Evolutionary conservation across 306 rosid species (phyloP).

Genomic region (Adenanthera pavonina): DNA sequence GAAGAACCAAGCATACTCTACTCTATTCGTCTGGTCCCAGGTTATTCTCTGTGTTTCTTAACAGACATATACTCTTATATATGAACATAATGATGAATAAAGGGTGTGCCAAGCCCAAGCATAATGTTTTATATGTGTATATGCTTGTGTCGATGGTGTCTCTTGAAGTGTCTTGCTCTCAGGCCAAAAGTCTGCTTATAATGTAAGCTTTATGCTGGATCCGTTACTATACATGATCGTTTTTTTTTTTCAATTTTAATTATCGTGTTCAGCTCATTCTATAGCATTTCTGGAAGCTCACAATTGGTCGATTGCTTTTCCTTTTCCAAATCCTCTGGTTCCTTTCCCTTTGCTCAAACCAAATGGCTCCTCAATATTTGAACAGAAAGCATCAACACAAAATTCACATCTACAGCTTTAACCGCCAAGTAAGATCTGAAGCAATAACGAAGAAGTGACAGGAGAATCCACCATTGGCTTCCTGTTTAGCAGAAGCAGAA

Average conservation of each 20-base stretch:
- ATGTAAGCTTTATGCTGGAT: slow-evolving; percentile 37
- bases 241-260: not conserved
- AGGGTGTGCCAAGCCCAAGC: not conserved
- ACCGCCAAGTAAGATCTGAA: no score
- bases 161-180: slow-evolving; percentile 8
- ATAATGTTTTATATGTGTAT: not conserved
- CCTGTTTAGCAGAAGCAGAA: no score
- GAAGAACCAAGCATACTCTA: not conserved
- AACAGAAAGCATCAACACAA: no score
- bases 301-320: not conserved
- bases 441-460: no score
- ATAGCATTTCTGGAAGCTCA: not conserved
- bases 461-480: no score
- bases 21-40: not conserved
- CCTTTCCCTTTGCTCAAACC: not conserved
- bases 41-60: not conserved
- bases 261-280: not conserved
- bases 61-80: not conserved
- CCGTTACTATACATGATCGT: not conserved
- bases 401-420: no score
- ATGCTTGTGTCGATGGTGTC: not conserved
- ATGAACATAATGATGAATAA: slow-evolving; percentile 7
- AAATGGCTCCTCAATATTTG: no score
- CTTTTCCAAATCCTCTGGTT: not conserved
- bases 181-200: slow-evolving; percentile 8